phyloP scores from a whole-genome alignment of 2,329 filamentous ascomycete species.

The Fusarium buharicum region DNA sequence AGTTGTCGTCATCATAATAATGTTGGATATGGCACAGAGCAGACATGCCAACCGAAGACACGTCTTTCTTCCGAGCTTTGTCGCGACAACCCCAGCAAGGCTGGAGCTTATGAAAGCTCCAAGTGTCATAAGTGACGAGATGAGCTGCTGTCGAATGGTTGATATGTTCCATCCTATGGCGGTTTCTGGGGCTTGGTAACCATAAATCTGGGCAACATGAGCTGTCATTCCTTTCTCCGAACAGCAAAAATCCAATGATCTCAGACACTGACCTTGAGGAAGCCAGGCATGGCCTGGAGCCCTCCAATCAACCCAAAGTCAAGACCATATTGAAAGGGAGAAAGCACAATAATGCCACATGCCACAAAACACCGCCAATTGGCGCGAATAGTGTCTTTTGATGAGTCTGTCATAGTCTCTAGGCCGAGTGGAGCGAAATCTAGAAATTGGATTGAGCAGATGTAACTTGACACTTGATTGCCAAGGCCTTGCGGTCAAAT shows the following conservation, averaged over 20 bases:
- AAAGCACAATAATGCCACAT: slow-evolving; percentile 35
- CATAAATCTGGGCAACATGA: slow-evolving; percentile 21
- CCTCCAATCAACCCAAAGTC: slow-evolving; percentile 41
- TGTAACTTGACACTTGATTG: not conserved
- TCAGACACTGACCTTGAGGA: slow-evolving; percentile 19
- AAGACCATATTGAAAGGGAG: slow-evolving; percentile 40
- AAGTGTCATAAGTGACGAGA: slow-evolving; percentile 40
- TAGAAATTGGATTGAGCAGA: not conserved
- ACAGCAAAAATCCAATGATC: too few species aligned
- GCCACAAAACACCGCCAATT: slow-evolving; percentile 41
- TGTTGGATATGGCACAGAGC: slow-evolving; percentile 34
- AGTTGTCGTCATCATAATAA: slow-evolving; percentile 42
- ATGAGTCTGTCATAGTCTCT: slow-evolving; percentile 14
- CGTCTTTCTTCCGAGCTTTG: slow-evolving; percentile 29
- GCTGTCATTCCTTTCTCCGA: too few species aligned
- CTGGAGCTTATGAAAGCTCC: slow-evolving; percentile 41
- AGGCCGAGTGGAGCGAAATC: not conserved
- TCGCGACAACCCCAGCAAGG: slow-evolving; percentile 32
- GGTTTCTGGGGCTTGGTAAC: slow-evolving; percentile 34
- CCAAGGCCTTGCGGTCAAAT: not conserved
- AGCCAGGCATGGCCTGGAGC: slow-evolving; percentile 39
- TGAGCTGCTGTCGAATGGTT: slow-evolving; percentile 38
- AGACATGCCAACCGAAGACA: slow-evolving; percentile 38
- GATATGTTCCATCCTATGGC: slow-evolving; percentile 42
- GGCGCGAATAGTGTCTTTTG: slow-evolving; percentile 34